Base-by-base conservation (phyloP, 2,329 filamentous ascomycete genomes). In the Monilinia fructigena region DNA sequence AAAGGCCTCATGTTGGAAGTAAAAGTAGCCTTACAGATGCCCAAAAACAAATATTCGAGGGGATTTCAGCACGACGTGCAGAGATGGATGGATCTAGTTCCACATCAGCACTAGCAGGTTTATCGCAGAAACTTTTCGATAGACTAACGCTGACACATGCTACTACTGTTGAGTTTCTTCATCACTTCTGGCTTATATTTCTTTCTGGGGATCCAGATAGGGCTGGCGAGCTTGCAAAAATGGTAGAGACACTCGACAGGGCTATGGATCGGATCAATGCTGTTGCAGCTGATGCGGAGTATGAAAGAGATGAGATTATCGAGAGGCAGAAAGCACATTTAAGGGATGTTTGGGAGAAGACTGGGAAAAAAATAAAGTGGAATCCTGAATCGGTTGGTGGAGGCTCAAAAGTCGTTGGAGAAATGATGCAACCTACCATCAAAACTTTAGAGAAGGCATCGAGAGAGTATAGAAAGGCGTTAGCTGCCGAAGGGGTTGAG, bases 131-230 rank as follows among this genome's bases (percentile, higher is more conserved):
- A 3, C 79, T 87, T 1, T 87, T 86, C 70, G 87, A 90, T 70
- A 84, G 84, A 23, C 75, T 91, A n/a, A 82, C 81, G 16, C 82
- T 90, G 65, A 97, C 94, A 0, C 93, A 98, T 76, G 93, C 93
- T 63, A 99, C 95, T 0, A 96, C 92, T 0, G 89, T 91, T 48
- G 95, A 99, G 75, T 99, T 98, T 74, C 81, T 99, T n/a, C 91
- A 94, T 73, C 96, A 98, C 77, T 99, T 99, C 80, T 99, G 94
- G 94, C 85, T 86, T 45, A 88, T 93, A 0, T 99, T 96, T 75
- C 83, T 96, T 35, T 97, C 93, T 0, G 94, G 93, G 18, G 92
- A 97, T 75, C 80, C 91, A 0, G 89, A 92, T 68, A 88, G 92
- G 45, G 91, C 92, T 0, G 83, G 83, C 53, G 94, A 99, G 78